Conservation (phyloP, 805 yeast genomes). For the Cyberlindnera subsufficiens region DNA sequence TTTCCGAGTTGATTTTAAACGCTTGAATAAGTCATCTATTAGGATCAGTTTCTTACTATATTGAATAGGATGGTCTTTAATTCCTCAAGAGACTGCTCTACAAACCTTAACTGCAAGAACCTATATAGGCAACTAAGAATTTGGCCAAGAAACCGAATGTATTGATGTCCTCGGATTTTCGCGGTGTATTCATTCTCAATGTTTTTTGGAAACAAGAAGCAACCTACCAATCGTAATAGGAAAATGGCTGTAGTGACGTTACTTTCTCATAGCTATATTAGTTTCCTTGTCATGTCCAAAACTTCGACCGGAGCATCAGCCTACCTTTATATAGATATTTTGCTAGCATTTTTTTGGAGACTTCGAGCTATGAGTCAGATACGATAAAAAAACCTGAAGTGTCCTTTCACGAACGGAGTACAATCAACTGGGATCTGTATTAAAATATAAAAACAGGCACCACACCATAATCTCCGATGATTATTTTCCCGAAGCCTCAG, state of each 20-base stretch:
- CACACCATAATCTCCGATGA: not conserved
- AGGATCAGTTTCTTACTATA: slow-evolving; percentile 22
- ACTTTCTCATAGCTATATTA: too few relatives aligned
- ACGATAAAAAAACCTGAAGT: too few relatives aligned
- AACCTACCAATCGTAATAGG: slow-evolving; percentile 16
- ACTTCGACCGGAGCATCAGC: slow-evolving; percentile 16
- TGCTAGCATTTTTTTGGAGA: not conserved
- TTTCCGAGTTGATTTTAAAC: slow-evolving; percentile 16
- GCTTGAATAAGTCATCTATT: slow-evolving; percentile 14
- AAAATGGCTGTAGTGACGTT: too few relatives aligned
- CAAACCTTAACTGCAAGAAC: slow-evolving; percentile 24
- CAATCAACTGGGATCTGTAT: too few relatives aligned
- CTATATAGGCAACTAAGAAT: slow-evolving; percentile 19
- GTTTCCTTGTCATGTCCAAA: slow-evolving; percentile 16
- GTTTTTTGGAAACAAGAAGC: slow-evolving; percentile 18
- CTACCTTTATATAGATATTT: too few relatives aligned
- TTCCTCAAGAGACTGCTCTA: slow-evolving; percentile 23
- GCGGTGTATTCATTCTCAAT: slow-evolving; percentile 9
- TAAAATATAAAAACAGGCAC: not conserved
- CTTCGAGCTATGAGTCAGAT: not conserved
- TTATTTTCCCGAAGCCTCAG: slow-evolving; percentile 11
- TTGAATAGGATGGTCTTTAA: slow-evolving; percentile 18
- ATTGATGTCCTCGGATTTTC: slow-evolving; percentile 16
- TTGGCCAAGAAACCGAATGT: slow-evolving; percentile 20
- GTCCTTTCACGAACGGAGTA: too few relatives aligned